phyloP scores from a whole-genome alignment of 2,329 filamentous ascomycete species.

The Fusarium sp. region DNA sequence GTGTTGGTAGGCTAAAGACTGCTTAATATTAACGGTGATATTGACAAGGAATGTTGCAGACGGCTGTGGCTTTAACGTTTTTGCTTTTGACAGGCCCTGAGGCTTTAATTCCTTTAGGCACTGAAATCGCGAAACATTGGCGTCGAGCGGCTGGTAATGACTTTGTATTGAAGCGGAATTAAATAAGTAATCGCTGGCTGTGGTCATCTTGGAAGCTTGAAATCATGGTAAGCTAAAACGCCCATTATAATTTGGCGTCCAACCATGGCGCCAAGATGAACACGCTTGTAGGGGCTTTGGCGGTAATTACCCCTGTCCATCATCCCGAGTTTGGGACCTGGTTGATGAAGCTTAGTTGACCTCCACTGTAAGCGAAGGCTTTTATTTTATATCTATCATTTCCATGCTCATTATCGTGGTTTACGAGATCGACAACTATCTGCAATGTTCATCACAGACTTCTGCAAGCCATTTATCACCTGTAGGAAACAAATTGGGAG shows the following conservation, averaged over 20 bases:
- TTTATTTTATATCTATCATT: background rate
- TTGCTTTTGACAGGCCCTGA: background rate
- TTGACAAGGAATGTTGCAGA: constrained; percentile 28
- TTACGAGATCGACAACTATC: background rate
- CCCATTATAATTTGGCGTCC: constrained; percentile 23
- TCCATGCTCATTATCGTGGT: background rate
- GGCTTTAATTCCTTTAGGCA: background rate
- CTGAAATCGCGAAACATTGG: constrained; percentile 31
- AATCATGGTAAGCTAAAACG: constrained; percentile 22
- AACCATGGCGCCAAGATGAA: constrained; percentile 37
- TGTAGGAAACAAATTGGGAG: constrained; percentile 6
- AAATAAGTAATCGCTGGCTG: constrained; percentile 1
- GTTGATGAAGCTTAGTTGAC: constrained; percentile 29
- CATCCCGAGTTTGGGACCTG: constrained; percentile 25
- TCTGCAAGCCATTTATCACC: constrained; percentile 18
- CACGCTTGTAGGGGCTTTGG: constrained; percentile 30
- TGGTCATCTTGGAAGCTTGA: constrained; percentile 2
- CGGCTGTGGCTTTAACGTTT: constrained; percentile 6
- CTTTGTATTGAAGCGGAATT: background rate
- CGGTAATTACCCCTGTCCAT: constrained; percentile 32
- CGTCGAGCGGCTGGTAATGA: constrained; percentile 17
- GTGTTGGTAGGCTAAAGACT: constrained; percentile 13
- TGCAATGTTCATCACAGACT: background rate
- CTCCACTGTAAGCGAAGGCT: background rate
- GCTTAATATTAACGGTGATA: constrained; percentile 28